phyloP scores from a whole-genome alignment of 495 filamentous ascomycete genomes.

The Aspergillus mulundensis region DNA sequence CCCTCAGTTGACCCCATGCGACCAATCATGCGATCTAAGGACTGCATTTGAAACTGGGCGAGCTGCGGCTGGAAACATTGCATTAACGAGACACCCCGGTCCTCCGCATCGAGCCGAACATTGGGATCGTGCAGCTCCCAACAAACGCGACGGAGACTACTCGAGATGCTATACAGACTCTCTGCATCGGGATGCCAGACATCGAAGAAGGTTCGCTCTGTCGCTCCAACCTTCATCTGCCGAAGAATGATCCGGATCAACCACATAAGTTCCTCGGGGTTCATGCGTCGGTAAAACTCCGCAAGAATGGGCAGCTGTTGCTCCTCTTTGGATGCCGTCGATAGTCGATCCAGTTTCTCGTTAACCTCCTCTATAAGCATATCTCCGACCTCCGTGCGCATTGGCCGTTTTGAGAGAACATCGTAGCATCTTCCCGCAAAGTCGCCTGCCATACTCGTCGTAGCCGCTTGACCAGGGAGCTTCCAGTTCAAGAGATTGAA shows the following conservation, averaged over 20 bases:
- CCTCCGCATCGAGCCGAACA: slow-evolving; percentile 68
- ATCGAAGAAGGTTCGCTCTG: slow-evolving; percentile 86
- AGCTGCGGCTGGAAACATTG: slow-evolving; percentile 96
- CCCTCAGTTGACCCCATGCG: slow-evolving; percentile 66
- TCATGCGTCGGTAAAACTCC: slow-evolving; percentile 86
- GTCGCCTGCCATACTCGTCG: slow-evolving; percentile 71
- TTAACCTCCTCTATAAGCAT: slow-evolving; percentile 90
- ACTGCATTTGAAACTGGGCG: slow-evolving; percentile 90
- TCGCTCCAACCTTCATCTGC: slow-evolving; percentile 97
- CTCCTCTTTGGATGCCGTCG: slow-evolving; percentile 70
- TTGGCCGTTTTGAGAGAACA: slow-evolving; percentile 77
- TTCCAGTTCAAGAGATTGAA: slow-evolving; percentile 90
- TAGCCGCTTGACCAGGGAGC: slow-evolving; percentile 64
- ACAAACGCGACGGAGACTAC: slow-evolving; percentile 83
- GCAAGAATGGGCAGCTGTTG: slow-evolving; percentile 74
- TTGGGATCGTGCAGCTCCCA: slow-evolving; percentile 86
- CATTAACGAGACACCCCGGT: slow-evolving; percentile 78
- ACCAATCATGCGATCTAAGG: slow-evolving; percentile 75
- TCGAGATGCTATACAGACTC: slow-evolving; percentile 84
- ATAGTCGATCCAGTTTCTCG: slow-evolving; percentile 73
- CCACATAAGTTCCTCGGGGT: slow-evolving; percentile 90
- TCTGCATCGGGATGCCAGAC: slow-evolving; percentile 94
- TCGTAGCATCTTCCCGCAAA: slow-evolving; percentile 87
- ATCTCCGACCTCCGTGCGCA: slow-evolving; percentile 67
- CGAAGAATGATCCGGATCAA: slow-evolving; percentile 89